Base-by-base conservation (phyloP, 1,284 basidiomycete genomes). In the Malassezia sp. region DNA sequence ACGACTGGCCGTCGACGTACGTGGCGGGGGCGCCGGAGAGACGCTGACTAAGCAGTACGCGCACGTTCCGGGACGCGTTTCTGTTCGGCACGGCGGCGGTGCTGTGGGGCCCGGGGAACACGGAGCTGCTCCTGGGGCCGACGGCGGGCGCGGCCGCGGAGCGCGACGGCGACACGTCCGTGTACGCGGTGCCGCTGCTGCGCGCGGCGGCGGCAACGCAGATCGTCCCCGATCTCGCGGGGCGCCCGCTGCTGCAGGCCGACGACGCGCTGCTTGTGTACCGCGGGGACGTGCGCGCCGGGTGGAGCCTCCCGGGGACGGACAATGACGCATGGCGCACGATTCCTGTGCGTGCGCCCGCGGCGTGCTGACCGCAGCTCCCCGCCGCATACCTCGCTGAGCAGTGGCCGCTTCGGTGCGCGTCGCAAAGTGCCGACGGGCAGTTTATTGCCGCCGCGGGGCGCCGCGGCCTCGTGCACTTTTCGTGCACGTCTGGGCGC, bases 301-400 rank as follows among this genome's bases (percentile, higher is more conserved):
- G 97, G 65, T 84, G 93, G 81, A 90, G 87, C 63, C 82, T 97
- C 38, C 95, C 97, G 69, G 95, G 95, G 64, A 91, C 91, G n/a
- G 90, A 95, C 64, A 87, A 86, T 3, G 91, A 96, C 61, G 88
- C 95, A 7, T 67, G 63, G 63, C 63, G 58, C 21, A 53, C 55
- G 32, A 44, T 61, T 40, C 53, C 85, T n/a, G n/a, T n/a, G n/a
- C n/a, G n/a, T n/a, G n/a, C n/a, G n/a, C n/a, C n/a, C n/a, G n/a
- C n/a, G n/a, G n/a, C n/a, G n/a, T n/a, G n/a, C n/a, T n/a, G n/a
- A n/a, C n/a, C n/a, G n/a, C n/a, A n/a, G 81, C 80, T 97, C n/a
- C 93, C 93, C 0, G 80, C 84, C 60, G 74, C 75, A 17, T 99
- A 97, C 71, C 74, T 96, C 29, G 79, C 87, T 0, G 77, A 80